phyloP scores from a whole-genome alignment of 352 stramenopile genomes.

The Phytophthora pini region DNA sequence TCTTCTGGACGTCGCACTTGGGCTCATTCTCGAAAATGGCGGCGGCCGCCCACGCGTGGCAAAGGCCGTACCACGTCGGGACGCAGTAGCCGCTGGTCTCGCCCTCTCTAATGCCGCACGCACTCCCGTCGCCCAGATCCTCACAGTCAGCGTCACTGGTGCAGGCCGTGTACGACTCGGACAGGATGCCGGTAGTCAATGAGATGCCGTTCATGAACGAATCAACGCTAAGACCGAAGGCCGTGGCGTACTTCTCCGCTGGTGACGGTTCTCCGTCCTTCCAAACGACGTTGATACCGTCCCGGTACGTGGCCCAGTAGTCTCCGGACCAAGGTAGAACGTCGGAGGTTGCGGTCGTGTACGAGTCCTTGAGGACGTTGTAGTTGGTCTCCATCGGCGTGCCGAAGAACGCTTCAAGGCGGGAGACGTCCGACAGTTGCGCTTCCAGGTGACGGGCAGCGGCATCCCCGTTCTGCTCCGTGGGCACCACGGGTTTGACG shows the following conservation, averaged over 20 bases:
- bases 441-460: conserved; percentile 26
- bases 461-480: conserved; percentile 21
- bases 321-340: conserved; percentile 53
- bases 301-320: conserved; percentile 68
- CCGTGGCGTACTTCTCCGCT: conserved; percentile 52
- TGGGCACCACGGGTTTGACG: conserved; percentile 29
- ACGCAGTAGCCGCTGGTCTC: conserved; percentile 57
- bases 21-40: conserved; percentile 49
- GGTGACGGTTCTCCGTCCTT: conserved; percentile 35
- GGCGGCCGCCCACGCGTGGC: conserved; percentile 52
- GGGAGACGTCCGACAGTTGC: conserved; percentile 41
- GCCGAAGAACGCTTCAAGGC: conserved; percentile 50
- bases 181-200: conserved; percentile 41
- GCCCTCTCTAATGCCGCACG: conserved; percentile 38
- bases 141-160: conserved; percentile 36
- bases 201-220: conserved; percentile 46
- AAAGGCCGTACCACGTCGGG: conserved; percentile 48
- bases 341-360: conserved; percentile 15
- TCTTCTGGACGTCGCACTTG: conserved; percentile 48
- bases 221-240: conserved; percentile 42
- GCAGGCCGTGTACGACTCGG: conserved; percentile 34
- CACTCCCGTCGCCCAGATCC: conserved; percentile 19
- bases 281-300: conserved; percentile 64
- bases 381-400: conserved; percentile 37
- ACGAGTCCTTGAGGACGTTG: conserved; percentile 37